These are phyloP conservation scores for Fusarium nygamai DNA, from an alignment of 2,329 filamentous ascomycete species.

Conservation along the genomic window DNA sequence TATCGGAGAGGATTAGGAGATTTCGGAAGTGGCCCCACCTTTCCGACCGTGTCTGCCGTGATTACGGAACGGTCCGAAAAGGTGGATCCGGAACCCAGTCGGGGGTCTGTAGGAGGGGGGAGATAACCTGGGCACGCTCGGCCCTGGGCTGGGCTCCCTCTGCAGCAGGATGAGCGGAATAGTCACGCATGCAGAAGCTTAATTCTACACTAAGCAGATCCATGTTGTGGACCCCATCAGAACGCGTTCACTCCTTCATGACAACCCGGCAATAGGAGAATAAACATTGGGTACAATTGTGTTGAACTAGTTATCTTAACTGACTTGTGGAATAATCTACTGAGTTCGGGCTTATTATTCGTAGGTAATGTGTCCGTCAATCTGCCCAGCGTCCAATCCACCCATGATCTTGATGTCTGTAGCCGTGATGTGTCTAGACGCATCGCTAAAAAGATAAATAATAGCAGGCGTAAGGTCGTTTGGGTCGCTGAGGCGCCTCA, in stretches of 20 bases:
- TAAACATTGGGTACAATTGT: accelerated
- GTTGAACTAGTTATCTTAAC: accelerated
- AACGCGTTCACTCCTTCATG: background rate
- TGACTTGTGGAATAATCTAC: accelerated
- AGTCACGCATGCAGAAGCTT: background rate
- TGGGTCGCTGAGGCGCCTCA: slow-evolving; percentile 50
- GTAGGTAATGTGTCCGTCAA: background rate
- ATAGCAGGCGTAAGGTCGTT: slow-evolving; percentile 50
- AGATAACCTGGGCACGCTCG: background rate
- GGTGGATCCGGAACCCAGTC: background rate
- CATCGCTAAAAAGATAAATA: slow-evolving; percentile 56
- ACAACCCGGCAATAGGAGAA: background rate
- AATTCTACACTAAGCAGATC: background rate
- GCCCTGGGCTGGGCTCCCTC: too few species aligned
- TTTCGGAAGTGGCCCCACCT: background rate
- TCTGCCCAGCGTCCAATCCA: slow-evolving; percentile 42
- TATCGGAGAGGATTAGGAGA: background rate
- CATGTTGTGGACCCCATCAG: background rate
- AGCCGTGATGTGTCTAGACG: slow-evolving; percentile 53
- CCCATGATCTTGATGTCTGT: slow-evolving; percentile 56
- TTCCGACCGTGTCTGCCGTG: background rate
- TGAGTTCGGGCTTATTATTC: background rate
- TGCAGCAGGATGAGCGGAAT: background rate
- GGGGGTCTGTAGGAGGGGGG: background rate
- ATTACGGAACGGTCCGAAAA: background rate